Evolutionary conservation across 176 grass and related monocot genomes (phyloP), one percentile per base, ranked within the genome.

Genomic region (Otatea glauca): DNA sequence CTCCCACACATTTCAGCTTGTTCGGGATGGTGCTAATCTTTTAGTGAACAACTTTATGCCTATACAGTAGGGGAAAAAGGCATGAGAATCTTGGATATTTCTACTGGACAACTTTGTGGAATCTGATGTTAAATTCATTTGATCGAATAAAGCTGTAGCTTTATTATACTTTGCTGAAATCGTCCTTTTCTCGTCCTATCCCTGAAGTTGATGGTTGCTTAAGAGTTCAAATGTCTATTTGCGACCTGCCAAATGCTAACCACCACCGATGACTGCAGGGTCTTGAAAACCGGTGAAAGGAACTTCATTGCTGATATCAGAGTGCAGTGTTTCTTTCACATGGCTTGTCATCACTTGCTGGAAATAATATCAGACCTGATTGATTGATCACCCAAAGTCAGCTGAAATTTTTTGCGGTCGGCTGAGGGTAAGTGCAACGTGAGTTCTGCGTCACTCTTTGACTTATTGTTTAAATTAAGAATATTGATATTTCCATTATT

Each of bases 121-220:
- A 87, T 79, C 68, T 87, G 88, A 68, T 83, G 68, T 90, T 86
- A 15, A 79, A 83, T 87, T 90, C 60, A 83, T 83, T 68, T 74
- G 72, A 18, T 83, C 21, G 80, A 83, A 90, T 87, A 87, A 90
- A 86, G 79, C 9, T 61, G 65, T 49, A 34, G 65, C 70, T 80
- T 85, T 51, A 43, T 56, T 68, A 75, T 72, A 49, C 45, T 42
- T 62, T 72, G 68, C 11, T 68, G 74, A 45, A 83, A 9, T 83
- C 47, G 84, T 90, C 84, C 21, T 79, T 90, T 78, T 87, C 68
- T 83, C 55, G n/a, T 65, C 24, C 58, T 90, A 58, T 86, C 34
- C 81, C 41, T 79, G 88, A 87, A 41, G 84, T 32, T 59, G 84
- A 90, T 74, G 79, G 88, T 90, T 90, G 88, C 84, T 90, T 83